These are phyloP conservation scores for Pseudopithomyces maydicus DNA, from an alignment of 2,329 filamentous ascomycete genomes.

Conservation along the genomic window DNA sequence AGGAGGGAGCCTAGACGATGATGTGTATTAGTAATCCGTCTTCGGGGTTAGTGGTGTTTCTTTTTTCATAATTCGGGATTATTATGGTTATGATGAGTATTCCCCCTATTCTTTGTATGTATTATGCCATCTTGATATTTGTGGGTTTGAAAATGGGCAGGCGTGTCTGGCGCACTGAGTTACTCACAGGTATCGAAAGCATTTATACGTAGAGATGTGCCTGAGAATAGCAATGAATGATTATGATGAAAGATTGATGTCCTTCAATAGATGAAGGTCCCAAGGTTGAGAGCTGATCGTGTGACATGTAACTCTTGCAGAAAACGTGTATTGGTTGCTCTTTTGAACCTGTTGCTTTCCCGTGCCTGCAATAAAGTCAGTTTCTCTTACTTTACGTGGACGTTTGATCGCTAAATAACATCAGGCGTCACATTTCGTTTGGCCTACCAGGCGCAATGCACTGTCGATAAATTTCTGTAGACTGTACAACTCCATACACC, in stretches of 20 bases:
- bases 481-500: not conserved
- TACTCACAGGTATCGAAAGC: not conserved
- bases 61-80: not conserved
- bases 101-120: not conserved
- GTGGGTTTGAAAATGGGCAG: not conserved
- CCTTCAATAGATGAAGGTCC: no score
- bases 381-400: no score
- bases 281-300: no score
- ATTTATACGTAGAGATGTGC: not conserved
- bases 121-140: not conserved
- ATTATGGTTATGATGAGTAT: not conserved
- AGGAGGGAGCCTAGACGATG: conserved; percentile 19
- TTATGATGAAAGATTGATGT: not conserved
- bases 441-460: no score
- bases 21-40: conserved; percentile 27
- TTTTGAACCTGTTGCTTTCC: no score
- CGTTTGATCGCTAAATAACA: no score
- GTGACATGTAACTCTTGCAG: no score
- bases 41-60: not conserved
- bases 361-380: no score
- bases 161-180: not conserved
- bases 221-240: not conserved
- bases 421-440: no score
- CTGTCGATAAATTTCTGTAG: not conserved
- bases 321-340: no score